Percentiles rank a stretch among this genome's conserved stretches.
These are phyloP conservation scores for Pseudogymnoascus sp. DNA, from an alignment of 2,329 filamentous ascomycete genomes.

Conservation along the genomic window DNA sequence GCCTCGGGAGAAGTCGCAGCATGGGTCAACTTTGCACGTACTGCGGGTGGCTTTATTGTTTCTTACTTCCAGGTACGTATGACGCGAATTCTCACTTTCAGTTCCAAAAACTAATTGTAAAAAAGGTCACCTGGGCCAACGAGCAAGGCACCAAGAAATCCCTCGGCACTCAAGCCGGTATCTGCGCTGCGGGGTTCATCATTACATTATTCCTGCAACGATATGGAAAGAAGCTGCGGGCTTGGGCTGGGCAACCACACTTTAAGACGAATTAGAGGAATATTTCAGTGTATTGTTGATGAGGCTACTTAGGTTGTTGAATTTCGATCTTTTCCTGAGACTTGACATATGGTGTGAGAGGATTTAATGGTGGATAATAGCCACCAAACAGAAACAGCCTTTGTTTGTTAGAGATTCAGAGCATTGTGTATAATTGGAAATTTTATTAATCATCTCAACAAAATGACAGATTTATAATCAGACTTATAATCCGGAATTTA, in stretches of 20 bases:
- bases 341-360: background rate
- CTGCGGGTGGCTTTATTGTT: slow-evolving; percentile 42
- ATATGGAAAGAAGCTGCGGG: slow-evolving; percentile 31
- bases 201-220: slow-evolving; percentile 30
- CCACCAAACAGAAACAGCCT: background rate
- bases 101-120: background rate
- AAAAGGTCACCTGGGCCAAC: slow-evolving; percentile 36
- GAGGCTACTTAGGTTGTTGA: background rate
- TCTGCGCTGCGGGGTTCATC: slow-evolving; percentile 30
- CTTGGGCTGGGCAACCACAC: slow-evolving; percentile 28
- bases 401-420: background rate
- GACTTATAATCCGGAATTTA: no score
- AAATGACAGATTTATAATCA: background rate
- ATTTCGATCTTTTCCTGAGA: background rate
- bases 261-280: slow-evolving; percentile 23
- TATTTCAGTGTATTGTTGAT: background rate
- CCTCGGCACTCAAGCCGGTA: slow-evolving; percentile 39
- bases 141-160: slow-evolving; percentile 35
- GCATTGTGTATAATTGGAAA: background rate
- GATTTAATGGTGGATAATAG: background rate
- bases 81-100: background rate
- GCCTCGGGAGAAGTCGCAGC: slow-evolving; percentile 40
- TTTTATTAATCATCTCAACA: background rate
- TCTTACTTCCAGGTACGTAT: slow-evolving; percentile 37
- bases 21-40: slow-evolving; percentile 42